phyloP scores from a whole-genome alignment of 371 early-diverging fungal genomes.

The Homolaphlyctis polyrhiza region DNA sequence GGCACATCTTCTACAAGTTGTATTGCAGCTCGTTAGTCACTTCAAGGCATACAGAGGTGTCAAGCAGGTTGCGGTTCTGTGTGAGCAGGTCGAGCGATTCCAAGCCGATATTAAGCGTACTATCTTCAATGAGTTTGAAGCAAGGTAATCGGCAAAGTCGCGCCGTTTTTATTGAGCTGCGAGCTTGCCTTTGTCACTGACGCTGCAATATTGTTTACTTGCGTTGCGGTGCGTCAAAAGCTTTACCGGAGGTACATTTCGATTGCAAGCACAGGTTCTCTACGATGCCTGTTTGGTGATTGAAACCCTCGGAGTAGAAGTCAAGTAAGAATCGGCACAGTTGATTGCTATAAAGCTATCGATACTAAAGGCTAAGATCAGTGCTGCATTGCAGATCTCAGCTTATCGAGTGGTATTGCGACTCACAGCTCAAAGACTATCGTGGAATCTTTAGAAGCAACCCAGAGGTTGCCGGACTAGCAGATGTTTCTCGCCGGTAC shows the following conservation, averaged over 20 bases:
- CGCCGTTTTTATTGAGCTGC: neutral
- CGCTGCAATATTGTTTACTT: neutral
- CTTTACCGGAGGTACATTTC: conserved; percentile 29
- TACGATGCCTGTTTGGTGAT: conserved; percentile 76
- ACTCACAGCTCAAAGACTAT: conserved; percentile 80
- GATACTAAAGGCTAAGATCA: neutral
- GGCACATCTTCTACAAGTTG: conserved; percentile 71
- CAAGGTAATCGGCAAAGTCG: conserved; percentile 18
- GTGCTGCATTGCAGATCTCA: conserved; percentile 30
- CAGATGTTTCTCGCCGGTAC: conserved; percentile 82
- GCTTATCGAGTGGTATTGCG: conserved; percentile 74
- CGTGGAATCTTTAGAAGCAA: conserved; percentile 67
- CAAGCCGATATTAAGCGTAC: conserved; percentile 64
- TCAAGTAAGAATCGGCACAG: conserved; percentile 44
- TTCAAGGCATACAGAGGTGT: conserved; percentile 73
- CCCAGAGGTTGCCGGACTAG: conserved; percentile 82
- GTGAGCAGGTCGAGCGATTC: conserved; percentile 54
- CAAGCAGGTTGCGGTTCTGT: conserved; percentile 65
- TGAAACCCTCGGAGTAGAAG: conserved; percentile 62
- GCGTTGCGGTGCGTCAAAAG: conserved; percentile 3
- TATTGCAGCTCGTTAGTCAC: conserved; percentile 43
- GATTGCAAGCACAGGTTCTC: conserved; percentile 36
- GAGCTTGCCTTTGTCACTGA: neutral
- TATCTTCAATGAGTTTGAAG: conserved; percentile 73
- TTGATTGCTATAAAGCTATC: neutral